Evolutionary conservation across 192 early-diverging fungal species (phyloP).

Genomic region (Umbelopsis vinacea): DNA sequence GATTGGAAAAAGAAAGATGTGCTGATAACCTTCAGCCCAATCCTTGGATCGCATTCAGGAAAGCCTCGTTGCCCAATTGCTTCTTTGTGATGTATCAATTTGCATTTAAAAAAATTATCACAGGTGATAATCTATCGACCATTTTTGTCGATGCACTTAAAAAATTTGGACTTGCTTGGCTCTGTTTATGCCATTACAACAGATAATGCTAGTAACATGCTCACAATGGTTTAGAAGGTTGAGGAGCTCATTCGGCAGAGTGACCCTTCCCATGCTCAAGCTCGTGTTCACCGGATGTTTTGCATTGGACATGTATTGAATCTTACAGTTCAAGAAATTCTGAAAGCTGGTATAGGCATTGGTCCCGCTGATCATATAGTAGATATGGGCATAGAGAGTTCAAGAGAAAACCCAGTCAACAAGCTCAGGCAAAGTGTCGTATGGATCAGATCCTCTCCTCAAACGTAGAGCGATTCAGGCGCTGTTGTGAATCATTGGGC

Average conservation of each 20-base stretch:
- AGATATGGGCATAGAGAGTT: neutral
- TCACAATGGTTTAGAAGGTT: neutral
- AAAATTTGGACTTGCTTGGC: neutral
- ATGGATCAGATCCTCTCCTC: neutral
- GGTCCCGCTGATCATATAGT: neutral
- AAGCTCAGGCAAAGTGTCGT: neutral
- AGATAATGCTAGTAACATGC: slow-evolving; percentile 8
- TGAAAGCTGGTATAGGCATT: neutral
- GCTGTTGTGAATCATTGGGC: neutral
- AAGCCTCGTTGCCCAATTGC: neutral
- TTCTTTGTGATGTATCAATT: neutral
- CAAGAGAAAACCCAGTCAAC: neutral
- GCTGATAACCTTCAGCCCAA: neutral
- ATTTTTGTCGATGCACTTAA: slow-evolving; percentile 1
- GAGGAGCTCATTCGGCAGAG: neutral
- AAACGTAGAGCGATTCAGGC: neutral
- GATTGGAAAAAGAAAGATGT: neutral
- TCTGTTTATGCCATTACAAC: slow-evolving; percentile 1
- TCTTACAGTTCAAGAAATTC: neutral
- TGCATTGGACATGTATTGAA: neutral
- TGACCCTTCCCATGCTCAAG: neutral
- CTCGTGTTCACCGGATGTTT: neutral
- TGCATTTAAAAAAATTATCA: neutral
- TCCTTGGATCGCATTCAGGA: neutral
- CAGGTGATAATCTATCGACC: neutral